Evolutionary conservation across 805 yeast species (phyloP).

Genomic region (Blastobotrys americana): DNA sequence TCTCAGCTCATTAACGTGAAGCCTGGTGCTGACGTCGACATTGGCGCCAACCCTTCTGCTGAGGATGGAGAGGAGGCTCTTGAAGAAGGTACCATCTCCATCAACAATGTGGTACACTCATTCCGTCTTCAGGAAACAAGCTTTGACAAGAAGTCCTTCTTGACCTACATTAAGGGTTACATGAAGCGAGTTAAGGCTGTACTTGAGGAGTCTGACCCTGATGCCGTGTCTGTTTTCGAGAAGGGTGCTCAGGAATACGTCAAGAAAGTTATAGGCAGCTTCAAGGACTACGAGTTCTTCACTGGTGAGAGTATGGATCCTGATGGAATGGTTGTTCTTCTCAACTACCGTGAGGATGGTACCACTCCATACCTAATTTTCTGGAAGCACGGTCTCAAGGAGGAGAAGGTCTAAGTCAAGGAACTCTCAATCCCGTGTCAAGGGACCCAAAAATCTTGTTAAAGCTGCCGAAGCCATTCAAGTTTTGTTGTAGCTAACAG

Average conservation of each 20-base stretch:
- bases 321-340: slow-evolving; percentile 94
- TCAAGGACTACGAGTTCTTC: slow-evolving; percentile 99
- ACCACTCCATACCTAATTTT: slow-evolving; percentile 92
- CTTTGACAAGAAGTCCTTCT: slow-evolving; percentile 96
- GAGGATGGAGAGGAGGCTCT: slow-evolving; percentile 82
- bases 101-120: slow-evolving; percentile 97
- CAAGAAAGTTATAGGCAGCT: slow-evolving; percentile 90
- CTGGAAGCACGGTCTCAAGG: slow-evolving; percentile 98
- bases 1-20: slow-evolving; percentile 85
- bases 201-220: slow-evolving; percentile 86
- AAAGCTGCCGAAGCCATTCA: too few species aligned
- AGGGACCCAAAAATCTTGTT: not conserved
- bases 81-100: slow-evolving; percentile 84
- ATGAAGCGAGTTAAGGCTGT: slow-evolving; percentile 93
- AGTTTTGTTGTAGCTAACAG: too few species aligned
- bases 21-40: slow-evolving; percentile 84
- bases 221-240: slow-evolving; percentile 79
- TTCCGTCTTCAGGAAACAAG: slow-evolving; percentile 95
- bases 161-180: slow-evolving; percentile 97
- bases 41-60: slow-evolving; percentile 99
- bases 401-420: slow-evolving; percentile 71
- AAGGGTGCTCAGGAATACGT: slow-evolving; percentile 96
- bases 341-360: slow-evolving; percentile 99
- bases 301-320: slow-evolving; percentile 99
- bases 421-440: not conserved